A percentile compares a stretch with the other conserved stretches of the same genome.
Conservation (phyloP, 176 grass and related monocot genomes). For the Aegilops sharonensis region DNA sequence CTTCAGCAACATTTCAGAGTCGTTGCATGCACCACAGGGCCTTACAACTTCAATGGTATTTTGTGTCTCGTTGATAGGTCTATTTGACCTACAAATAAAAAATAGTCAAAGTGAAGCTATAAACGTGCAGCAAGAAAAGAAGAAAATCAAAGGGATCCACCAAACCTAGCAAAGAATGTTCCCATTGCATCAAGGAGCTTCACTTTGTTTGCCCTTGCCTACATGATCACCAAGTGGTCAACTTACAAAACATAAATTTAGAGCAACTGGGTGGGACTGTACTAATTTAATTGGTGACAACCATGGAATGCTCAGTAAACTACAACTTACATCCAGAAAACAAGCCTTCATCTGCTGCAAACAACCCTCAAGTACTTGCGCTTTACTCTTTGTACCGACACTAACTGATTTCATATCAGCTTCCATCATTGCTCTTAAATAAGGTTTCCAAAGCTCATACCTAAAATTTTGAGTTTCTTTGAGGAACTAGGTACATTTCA, state of each 20-base stretch:
- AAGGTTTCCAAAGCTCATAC: constrained; percentile 98
- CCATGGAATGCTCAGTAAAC: constrained; percentile 1
- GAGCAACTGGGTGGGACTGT: constrained; percentile 12
- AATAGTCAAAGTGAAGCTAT: constrained; percentile 21
- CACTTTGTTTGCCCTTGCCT: constrained; percentile 78
- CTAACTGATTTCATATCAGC: constrained; percentile 98
- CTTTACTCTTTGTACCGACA: constrained; percentile 85
- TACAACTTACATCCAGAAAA: constrained; percentile 85
- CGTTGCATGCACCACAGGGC: constrained; percentile 64
- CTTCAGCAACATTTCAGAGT: constrained; percentile 84
- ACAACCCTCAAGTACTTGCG: constrained; percentile 74
- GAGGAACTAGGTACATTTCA: constrained; percentile 1
- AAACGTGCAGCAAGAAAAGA: constrained; percentile 18
- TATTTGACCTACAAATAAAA: constrained; percentile 56
- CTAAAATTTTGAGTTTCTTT: constrained; percentile 38
- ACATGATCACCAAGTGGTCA: constrained; percentile 13
- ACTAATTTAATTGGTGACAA: not conserved
- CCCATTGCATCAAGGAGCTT: constrained; percentile 95
- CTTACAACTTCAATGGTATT: constrained; percentile 61
- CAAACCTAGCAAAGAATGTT: constrained; percentile 82
- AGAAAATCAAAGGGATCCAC: constrained; percentile 14
- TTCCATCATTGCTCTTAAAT: constrained; percentile 97
- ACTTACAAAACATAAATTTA: not conserved
- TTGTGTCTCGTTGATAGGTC: constrained; percentile 52
- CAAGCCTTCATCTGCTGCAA: constrained; percentile 99